Base-by-base conservation (phyloP, 805 yeast species). In the Wickerhamiella azyma region DNA sequence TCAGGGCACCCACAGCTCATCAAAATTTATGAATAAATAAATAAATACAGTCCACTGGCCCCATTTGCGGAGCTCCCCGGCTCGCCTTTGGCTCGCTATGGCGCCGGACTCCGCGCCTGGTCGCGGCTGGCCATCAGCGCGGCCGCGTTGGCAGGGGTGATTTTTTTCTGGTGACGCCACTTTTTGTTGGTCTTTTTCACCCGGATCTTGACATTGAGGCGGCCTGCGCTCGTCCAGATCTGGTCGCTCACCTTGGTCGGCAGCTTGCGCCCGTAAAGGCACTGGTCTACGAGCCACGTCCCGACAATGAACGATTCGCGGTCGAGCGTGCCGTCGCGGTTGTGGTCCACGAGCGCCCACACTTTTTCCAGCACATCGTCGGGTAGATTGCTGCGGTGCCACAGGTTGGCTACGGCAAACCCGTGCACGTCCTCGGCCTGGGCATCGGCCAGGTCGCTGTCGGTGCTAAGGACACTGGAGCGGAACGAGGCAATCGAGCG, bases 271-370 rank as follows among this genome's bases (percentile, higher is more conserved):
- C 98, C 98, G 59, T 89, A 92, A 11, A 92, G 68, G 59, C 96
- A 84, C 63, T 92, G 98, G 61, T 92, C 99, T 2, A 92, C 88
- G 4, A 88, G 64, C 98, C 98, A 92, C 82, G 84, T 88, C 0
- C 98, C 98, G n/a, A 88, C 89, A 28, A 89, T 66, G 56, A 92
- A 92, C 52, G 88, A 89, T 32, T 77, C 79, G 50, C 84, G 75
- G 53, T 79, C 81, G 46, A 92, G 66, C 1, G 83, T 75, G 0
- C 94, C 94, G 59, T 82, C 92, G 33, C 54, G 53, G 47, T 58
- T 55, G 9, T 60, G 53, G 53, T 65, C 67, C 18, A 88, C 89
- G 55, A 81, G 67, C 41, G 76, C 74, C 85, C 85, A 85, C 26
- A 79, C 78, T 41, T 75, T 72, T 19, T 65, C 67, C 28, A 83